phyloP scores from a whole-genome alignment of 2,329 filamentous ascomycete genomes.

The Ceratocystis diversiconidia region DNA sequence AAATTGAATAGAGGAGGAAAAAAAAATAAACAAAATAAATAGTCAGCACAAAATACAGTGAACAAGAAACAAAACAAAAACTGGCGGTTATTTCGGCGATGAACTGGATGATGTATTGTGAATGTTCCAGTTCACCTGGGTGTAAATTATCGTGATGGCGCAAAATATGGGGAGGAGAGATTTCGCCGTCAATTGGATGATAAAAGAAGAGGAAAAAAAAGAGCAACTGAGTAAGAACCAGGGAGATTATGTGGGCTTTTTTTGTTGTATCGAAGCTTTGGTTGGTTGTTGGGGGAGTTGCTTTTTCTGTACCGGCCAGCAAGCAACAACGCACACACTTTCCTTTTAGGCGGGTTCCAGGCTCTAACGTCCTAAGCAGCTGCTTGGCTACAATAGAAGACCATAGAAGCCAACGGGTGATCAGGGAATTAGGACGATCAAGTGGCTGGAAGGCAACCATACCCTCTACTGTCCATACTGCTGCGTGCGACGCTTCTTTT shows the following conservation, averaged over 20 bases:
- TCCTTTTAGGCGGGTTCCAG: neutral
- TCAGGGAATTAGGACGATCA: neutral
- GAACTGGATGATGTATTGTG: neutral
- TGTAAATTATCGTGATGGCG: neutral
- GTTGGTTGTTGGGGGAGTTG: constrained; percentile 10
- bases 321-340: neutral
- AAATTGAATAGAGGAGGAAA: neutral
- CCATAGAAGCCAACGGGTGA: neutral
- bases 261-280: constrained; percentile 9
- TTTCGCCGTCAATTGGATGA: constrained; percentile 2
- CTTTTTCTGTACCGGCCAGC: neutral
- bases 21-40: neutral
- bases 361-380: neutral
- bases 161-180: constrained; percentile 5
- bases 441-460: neutral
- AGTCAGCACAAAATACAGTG: neutral
- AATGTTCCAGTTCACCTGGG: neutral
- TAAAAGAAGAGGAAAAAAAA: constrained; percentile 9
- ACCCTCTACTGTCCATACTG: neutral
- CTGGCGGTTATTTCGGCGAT: neutral
- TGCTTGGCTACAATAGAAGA: neutral
- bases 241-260: constrained; percentile 12
- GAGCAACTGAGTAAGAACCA: constrained; percentile 4
- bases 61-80: neutral
- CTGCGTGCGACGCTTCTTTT: neutral